Evolutionary conservation across 305 asterid species (phyloP), one percentile per base, ranked within the genome.

Genomic region (Plantago coronopus): DNA sequence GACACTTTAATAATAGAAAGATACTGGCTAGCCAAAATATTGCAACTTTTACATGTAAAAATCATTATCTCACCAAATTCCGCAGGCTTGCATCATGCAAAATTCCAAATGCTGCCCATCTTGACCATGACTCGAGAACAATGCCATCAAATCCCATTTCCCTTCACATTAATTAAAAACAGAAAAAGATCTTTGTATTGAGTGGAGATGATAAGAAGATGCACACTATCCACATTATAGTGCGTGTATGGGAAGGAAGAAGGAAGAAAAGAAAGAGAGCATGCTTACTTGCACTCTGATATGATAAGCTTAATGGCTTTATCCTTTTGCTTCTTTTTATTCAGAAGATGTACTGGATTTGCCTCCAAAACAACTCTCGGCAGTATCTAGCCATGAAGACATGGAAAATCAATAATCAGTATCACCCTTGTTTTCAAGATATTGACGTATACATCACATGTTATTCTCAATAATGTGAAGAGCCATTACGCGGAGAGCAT

Each of bases 101-200:
- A 74, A 93, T 75, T 69, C 97, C 99, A 72, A 85, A 83, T 64
- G 88, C 86, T 58, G 94, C 94, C 99, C 97, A 93, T 69, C 94
- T 87, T 48, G 99, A 87, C 99, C 97, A 93, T 12, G 97, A 89
- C 77, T 89, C 99, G 69, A 93, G 83, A 56, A 93, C 99, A n/a
- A 93, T 89, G 75, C 99, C 99, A 74, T 93, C 97, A 64, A 80
- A 93, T 70, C 76, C 89, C 88, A 93, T 81, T 65, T 89, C 96
- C 88, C 99, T 93, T 54, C 54, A 61, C 42, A 69, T 64, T 27
- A 38, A 60, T 58, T 69, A 45, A 62, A 61, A 31, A 38, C 15
- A 48, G 48, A 43, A 74, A 43, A 48, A 20, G 57, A 64, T 45
- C 45, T 22, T 51, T 21, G 19, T 21, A 10, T 20, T 48, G 17